Percentiles rank a stretch among this genome's conserved stretches.
Conservation (phyloP, 225 moss, liverwort and hornwort genomes). For the Lunularia cruciata region DNA sequence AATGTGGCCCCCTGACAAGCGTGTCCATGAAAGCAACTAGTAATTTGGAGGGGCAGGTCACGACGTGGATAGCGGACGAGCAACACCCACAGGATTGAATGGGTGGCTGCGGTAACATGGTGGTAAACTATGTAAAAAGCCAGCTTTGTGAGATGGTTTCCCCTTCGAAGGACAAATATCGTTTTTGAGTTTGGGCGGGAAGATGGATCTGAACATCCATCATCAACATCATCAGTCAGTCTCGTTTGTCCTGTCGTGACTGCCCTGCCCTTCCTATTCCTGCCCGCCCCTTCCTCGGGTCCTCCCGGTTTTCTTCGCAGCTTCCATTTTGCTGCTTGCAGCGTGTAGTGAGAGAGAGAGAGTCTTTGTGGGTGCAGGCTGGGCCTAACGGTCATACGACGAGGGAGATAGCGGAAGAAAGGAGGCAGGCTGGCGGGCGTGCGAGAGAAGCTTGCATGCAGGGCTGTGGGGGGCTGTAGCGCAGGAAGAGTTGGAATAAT, state of each 20-base stretch:
- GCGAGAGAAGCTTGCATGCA: not conserved
- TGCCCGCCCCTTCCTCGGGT: not conserved
- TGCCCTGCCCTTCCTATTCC: not conserved
- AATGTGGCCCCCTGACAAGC: constrained; percentile 1
- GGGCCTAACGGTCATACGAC: constrained; percentile 10
- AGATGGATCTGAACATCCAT: constrained; percentile 3
- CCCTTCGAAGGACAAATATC: not conserved
- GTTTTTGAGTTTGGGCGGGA: constrained; percentile 16
- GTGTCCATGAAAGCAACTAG: not conserved
- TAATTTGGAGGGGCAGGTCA: constrained; percentile 6
- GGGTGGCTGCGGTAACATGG: no score
- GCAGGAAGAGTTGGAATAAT: not conserved
- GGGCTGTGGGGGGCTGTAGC: no score
- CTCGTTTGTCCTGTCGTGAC: not conserved
- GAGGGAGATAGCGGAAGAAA: not conserved
- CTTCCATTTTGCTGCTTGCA: not conserved
- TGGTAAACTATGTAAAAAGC: no score
- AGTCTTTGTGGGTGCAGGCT: not conserved
- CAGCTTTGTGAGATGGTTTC: no score
- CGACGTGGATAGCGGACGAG: constrained; percentile 4
- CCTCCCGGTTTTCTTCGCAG: no score
- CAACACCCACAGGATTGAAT: not conserved
- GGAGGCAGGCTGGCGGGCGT: not conserved
- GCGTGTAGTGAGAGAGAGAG: not conserved
- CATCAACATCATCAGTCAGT: constrained; percentile 1